These are phyloP conservation scores for Daldinia bambusicola DNA, from an alignment of 495 filamentous ascomycete genomes.

Conservation along the genomic window DNA sequence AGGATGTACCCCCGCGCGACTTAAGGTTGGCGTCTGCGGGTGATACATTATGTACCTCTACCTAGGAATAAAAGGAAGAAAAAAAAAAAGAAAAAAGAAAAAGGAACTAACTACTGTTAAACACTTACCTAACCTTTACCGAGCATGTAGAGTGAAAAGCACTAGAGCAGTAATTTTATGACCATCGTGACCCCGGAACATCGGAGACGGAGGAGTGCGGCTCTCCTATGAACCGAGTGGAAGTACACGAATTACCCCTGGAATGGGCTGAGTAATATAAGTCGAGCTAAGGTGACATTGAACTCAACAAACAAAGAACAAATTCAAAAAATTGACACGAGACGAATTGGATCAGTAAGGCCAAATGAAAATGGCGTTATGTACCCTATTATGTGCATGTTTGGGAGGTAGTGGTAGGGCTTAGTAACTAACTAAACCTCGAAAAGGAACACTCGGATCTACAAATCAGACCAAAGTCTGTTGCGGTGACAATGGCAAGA, in stretches of 20 bases:
- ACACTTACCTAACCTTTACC: too few species aligned
- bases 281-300: not conserved
- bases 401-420: not conserved
- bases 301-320: slow-evolving; percentile 5
- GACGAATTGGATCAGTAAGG: slow-evolving; percentile 10
- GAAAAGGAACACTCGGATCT: not conserved
- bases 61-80: not conserved
- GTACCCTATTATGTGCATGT: not conserved
- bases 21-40: not conserved
- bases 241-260: not conserved
- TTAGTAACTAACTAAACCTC: slow-evolving; percentile 7
- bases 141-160: too few species aligned
- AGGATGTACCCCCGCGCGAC: slow-evolving; percentile 4
- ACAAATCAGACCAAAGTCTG: not conserved
- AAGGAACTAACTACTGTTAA: too few species aligned
- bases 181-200: slow-evolving; percentile 44
- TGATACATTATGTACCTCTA: slow-evolving; percentile 1
- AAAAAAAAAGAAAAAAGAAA: too few species aligned
- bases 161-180: too few species aligned
- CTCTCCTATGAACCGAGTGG: slow-evolving; percentile 6
- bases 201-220: slow-evolving; percentile 36
- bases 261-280: slow-evolving; percentile 5
- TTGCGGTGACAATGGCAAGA: slow-evolving; percentile 4
- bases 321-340: slow-evolving; percentile 13
- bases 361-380: slow-evolving; percentile 2